Conservation (phyloP, 331 rosid species). For the Ulmus americana region DNA sequence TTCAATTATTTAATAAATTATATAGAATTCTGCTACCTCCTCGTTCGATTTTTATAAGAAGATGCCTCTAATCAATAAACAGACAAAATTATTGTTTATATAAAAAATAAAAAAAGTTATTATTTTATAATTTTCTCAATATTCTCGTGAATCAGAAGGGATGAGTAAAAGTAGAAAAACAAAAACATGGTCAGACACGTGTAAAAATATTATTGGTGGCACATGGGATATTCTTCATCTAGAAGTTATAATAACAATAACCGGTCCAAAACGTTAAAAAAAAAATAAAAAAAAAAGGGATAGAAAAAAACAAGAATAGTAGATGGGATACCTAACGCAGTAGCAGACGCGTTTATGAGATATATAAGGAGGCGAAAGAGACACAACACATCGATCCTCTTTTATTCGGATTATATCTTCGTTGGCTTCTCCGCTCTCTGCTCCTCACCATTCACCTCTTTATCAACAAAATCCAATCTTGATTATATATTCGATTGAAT, state of each 20-base stretch:
- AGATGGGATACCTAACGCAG: background rate
- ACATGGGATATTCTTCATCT: background rate
- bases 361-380: background rate
- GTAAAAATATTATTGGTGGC: background rate
- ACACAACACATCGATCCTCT: background rate
- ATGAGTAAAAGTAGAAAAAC: too few species aligned
- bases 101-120: background rate
- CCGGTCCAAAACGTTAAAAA: background rate
- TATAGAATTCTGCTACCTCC: too few species aligned
- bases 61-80: too few species aligned
- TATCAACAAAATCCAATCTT: background rate
- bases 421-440: background rate
- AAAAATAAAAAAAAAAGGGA: background rate
- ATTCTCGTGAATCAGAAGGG: too few species aligned
- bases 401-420: background rate
- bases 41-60: too few species aligned
- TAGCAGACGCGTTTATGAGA: constrained; percentile 1
- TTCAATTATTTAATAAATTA: background rate
- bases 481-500: background rate
- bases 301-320: background rate
- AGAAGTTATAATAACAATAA: background rate
- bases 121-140: too few species aligned
- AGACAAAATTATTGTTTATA: too few species aligned
- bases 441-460: background rate
- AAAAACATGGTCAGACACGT: too few species aligned